These are phyloP conservation scores for Talaromyces sp. DNA, from an alignment of 2,329 filamentous ascomycete genomes.

Conservation along the genomic window DNA sequence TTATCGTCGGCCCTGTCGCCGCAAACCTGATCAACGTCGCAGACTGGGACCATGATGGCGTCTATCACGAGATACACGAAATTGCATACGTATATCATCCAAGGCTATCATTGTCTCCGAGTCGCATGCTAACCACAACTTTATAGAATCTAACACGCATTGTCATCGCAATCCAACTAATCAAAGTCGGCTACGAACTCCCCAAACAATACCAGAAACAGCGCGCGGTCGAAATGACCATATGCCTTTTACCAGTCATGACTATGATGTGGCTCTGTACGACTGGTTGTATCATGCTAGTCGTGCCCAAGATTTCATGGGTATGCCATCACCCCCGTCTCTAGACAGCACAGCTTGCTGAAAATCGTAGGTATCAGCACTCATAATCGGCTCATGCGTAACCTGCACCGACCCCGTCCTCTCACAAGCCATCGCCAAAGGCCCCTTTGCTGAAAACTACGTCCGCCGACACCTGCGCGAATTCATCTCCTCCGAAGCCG, in stretches of 20 bases:
- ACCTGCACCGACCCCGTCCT: constrained; percentile 64
- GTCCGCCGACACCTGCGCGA: constrained; percentile 58
- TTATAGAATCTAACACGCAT: constrained; percentile 54
- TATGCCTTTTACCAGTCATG: constrained; percentile 61
- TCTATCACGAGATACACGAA: constrained; percentile 34
- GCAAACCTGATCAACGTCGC: constrained; percentile 54
- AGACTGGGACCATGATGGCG: constrained; percentile 37
- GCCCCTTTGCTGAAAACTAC: constrained; percentile 62
- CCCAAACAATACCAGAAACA: constrained; percentile 55
- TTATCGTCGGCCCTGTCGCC: constrained; percentile 55
- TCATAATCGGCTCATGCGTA: constrained; percentile 61
- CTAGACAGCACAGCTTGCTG: not conserved
- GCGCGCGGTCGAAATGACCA: constrained; percentile 54
- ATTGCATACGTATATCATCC: constrained; percentile 42
- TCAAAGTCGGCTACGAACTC: constrained; percentile 63
- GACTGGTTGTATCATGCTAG: constrained; percentile 55
- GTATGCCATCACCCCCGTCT: constrained; percentile 22
- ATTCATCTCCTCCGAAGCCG: constrained; percentile 62
- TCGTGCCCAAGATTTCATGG: constrained; percentile 56
- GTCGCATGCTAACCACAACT: not conserved
- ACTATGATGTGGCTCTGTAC: constrained; percentile 62
- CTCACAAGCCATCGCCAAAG: constrained; percentile 62
- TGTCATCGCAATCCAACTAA: constrained; percentile 62
- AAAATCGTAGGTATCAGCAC: constrained; percentile 44
- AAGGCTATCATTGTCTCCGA: not conserved